phyloP scores from a whole-genome alignment of 352 stramenopile species.

The Globisporangium carolinianum region DNA sequence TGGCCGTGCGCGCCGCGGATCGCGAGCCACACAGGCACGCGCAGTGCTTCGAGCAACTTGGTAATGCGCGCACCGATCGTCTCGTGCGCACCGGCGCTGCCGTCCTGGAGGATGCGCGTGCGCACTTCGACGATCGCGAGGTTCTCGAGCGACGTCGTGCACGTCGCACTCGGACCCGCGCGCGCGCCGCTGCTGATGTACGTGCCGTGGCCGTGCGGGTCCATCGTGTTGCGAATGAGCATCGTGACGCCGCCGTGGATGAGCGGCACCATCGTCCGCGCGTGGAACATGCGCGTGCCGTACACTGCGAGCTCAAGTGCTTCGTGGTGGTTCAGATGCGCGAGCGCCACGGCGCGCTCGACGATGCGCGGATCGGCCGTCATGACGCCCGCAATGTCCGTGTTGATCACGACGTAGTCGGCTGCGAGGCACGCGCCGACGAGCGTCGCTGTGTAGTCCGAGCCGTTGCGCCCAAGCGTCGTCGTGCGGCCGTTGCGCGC shows the following conservation, averaged over 20 bases:
- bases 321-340: conserved; percentile 76
- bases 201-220: conserved; percentile 67
- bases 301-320: conserved; percentile 78
- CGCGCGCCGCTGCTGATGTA: conserved; percentile 67
- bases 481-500: conserved; percentile 58
- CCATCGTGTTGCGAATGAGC: conserved; percentile 83
- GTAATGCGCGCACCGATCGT: conserved; percentile 74
- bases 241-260: conserved; percentile 78
- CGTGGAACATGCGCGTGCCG: conserved; percentile 80
- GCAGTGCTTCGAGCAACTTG: conserved; percentile 52
- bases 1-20: conserved; percentile 80
- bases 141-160: conserved; percentile 78
- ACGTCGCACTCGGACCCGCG: conserved; percentile 59
- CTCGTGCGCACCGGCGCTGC: conserved; percentile 40
- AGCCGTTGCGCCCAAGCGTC: conserved; percentile 77
- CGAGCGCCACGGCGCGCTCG: conserved; percentile 58
- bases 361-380: conserved; percentile 74
- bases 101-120: conserved; percentile 74
- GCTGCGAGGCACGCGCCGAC: conserved; percentile 55
- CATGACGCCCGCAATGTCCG: conserved; percentile 80
- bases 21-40: conserved; percentile 72
- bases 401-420: conserved; percentile 85
- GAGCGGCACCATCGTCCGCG: conserved; percentile 78
- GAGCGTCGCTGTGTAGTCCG: conserved; percentile 81
- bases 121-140: conserved; percentile 73